phyloP scores from a whole-genome alignment of 1,284 basidiomycete genomes.

The Boletus sp. region DNA sequence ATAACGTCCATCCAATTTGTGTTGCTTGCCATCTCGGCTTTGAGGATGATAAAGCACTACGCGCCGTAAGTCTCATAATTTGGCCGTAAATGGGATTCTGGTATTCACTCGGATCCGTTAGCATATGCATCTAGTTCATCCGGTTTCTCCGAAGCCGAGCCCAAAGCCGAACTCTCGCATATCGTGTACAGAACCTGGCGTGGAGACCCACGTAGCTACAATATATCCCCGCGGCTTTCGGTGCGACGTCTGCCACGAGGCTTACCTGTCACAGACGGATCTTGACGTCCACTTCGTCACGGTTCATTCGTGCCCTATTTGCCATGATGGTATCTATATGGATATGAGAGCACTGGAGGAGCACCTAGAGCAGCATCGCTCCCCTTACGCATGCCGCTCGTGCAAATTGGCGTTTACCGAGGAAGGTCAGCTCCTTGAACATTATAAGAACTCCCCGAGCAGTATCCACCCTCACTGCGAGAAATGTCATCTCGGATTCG shows the following conservation, averaged over 20 bases:
- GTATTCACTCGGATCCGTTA: conserved; percentile 16
- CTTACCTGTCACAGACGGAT: conserved; percentile 23
- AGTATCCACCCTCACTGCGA: conserved; percentile 28
- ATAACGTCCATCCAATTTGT: conserved; percentile 28
- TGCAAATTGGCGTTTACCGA: conserved; percentile 27
- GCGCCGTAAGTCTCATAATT: conserved; percentile 18
- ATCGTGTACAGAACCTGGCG: conserved; percentile 9
- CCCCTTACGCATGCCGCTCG: conserved; percentile 23
- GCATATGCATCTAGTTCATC: conserved; percentile 20
- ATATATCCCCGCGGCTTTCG: conserved; percentile 10
- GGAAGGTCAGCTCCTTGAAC: conserved; percentile 27
- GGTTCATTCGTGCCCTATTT: conserved; percentile 33
- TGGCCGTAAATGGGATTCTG: conserved; percentile 6
- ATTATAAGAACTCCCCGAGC: conserved; percentile 25
- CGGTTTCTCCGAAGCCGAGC: conserved; percentile 14
- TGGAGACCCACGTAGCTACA: conserved; percentile 4
- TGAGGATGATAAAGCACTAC: conserved; percentile 26
- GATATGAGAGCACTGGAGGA: conserved; percentile 25
- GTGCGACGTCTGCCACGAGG: conserved; percentile 28
- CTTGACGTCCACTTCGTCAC: conserved; percentile 30
- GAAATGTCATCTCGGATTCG: conserved; percentile 27
- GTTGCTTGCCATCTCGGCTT: conserved; percentile 26
- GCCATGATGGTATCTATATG: conserved; percentile 31
- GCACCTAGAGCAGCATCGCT: conserved; percentile 30
- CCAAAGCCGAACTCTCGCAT: conserved; percentile 11